Conservation (phyloP, 2,329 filamentous ascomycete genomes). For the Tolypocladium album region DNA sequence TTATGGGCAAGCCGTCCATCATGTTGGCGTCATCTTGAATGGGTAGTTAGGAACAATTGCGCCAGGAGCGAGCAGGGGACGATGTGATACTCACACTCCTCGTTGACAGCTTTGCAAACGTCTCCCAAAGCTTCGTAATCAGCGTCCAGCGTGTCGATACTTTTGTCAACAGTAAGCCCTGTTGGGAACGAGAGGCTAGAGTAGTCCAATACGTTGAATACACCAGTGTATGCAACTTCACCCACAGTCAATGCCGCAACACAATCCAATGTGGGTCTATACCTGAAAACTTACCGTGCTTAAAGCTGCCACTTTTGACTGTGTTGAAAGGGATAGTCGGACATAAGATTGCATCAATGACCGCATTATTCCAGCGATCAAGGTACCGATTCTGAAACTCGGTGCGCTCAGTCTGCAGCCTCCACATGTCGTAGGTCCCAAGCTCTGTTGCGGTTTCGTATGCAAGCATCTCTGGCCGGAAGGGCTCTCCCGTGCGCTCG, state of each 20-base stretch:
- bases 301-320: conserved; percentile 30
- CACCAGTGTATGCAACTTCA: conserved; percentile 37
- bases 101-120: conserved; percentile 24
- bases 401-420: conserved; percentile 32
- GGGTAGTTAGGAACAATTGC: neutral
- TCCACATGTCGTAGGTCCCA: conserved; percentile 34
- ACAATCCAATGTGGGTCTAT: too few species aligned
- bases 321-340: conserved; percentile 38
- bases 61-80: neutral
- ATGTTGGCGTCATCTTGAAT: conserved; percentile 23
- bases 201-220: conserved; percentile 39
- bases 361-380: conserved; percentile 32
- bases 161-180: conserved; percentile 27
- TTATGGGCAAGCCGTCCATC: conserved; percentile 32
- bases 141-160: conserved; percentile 20
- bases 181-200: conserved; percentile 35
- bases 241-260: neutral
- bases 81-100: conserved; percentile 27
- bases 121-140: conserved; percentile 23
- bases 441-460: conserved; percentile 25
- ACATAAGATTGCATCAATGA: conserved; percentile 52
- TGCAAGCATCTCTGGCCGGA: conserved; percentile 23
- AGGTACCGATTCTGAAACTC: conserved; percentile 35
- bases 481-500: conserved; percentile 30
- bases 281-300: conserved; percentile 23